Percentiles rank a stretch among this genome's conserved stretches.
Evolutionary conservation across 805 yeast species (phyloP).

Genomic region (Candida golubevii): DNA sequence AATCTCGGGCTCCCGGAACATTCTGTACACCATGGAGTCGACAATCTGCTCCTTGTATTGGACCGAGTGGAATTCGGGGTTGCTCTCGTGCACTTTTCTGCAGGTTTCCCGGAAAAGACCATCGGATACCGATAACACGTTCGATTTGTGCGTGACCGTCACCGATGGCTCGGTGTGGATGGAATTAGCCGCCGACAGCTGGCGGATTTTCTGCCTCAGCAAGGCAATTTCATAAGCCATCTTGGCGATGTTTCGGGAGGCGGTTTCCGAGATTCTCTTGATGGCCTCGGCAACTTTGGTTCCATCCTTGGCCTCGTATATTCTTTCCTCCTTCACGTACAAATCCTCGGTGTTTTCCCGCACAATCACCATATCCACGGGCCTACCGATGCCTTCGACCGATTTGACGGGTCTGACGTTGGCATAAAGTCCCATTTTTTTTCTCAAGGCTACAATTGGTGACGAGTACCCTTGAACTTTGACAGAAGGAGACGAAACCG

Average conservation of each 20-base stretch:
- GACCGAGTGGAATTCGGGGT: slow-evolving; percentile 57
- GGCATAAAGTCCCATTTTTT: slow-evolving; percentile 90
- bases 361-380: slow-evolving; percentile 95
- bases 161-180: slow-evolving; percentile 53
- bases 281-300: slow-evolving; percentile 94
- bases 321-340: slow-evolving; percentile 88
- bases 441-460: slow-evolving; percentile 97
- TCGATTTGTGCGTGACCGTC: slow-evolving; percentile 95
- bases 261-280: slow-evolving; percentile 89
- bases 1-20: slow-evolving; percentile 97
- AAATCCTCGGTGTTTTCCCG: slow-evolving; percentile 98
- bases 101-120: slow-evolving; percentile 94
- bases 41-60: slow-evolving; percentile 92
- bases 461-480: slow-evolving; percentile 97
- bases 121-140: slow-evolving; percentile 87
- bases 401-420: slow-evolving; percentile 97
- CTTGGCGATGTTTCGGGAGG: slow-evolving; percentile 79
- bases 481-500: slow-evolving; percentile 91
- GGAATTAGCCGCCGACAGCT: slow-evolving; percentile 40
- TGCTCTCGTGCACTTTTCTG: slow-evolving; percentile 53
- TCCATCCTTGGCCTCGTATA: slow-evolving; percentile 73
- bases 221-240: slow-evolving; percentile 91
- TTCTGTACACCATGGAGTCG: slow-evolving; percentile 97
- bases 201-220: slow-evolving; percentile 80
- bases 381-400: slow-evolving; percentile 78